Evolutionary conservation across 2,329 filamentous ascomycete species (phyloP).

Genomic region (Aspergillus viridinutans): DNA sequence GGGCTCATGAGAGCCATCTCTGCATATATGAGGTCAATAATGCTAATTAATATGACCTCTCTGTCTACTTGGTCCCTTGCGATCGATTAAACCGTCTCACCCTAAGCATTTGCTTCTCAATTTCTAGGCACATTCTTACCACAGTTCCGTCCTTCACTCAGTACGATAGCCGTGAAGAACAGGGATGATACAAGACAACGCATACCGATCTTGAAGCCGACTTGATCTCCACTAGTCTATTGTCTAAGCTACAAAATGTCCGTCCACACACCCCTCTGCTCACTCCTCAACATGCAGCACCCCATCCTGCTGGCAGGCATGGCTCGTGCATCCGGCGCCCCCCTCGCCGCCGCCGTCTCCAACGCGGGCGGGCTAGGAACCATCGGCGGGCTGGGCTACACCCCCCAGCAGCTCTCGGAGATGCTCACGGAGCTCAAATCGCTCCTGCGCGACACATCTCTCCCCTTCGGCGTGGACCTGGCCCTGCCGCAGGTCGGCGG

Average conservation of each 20-base stretch:
- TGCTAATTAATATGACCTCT: not conserved
- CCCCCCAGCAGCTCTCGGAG: slow-evolving; percentile 67
- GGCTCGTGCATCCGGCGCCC: slow-evolving; percentile 76
- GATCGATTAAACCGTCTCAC: not conserved
- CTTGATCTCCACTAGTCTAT: not conserved
- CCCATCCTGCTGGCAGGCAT: slow-evolving; percentile 91
- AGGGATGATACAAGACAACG: not conserved
- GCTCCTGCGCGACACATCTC: slow-evolving; percentile 58
- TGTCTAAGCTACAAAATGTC: slow-evolving; percentile 32
- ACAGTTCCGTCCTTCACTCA: too few species aligned
- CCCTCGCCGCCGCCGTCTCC: slow-evolving; percentile 78
- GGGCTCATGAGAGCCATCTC: not conserved
- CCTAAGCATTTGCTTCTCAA: not conserved
- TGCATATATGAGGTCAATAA: not conserved
- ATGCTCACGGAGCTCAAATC: slow-evolving; percentile 86
- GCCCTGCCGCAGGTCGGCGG: slow-evolving; percentile 87
- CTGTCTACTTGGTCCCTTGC: not conserved
- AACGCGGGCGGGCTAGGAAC: slow-evolving; percentile 77
- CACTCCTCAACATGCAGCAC: slow-evolving; percentile 76
- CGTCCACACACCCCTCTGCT: slow-evolving; percentile 72
- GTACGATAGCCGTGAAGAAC: not conserved
- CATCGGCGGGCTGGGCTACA: slow-evolving; percentile 62
- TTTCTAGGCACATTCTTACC: not conserved
- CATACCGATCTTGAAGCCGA: not conserved
- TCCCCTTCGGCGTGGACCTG: slow-evolving; percentile 88